A percentile compares a stretch with the other conserved stretches of the same genome.
Evolutionary conservation across 805 yeast species (phyloP).

Genomic region (Hemisphaericaspora nanyangensis): DNA sequence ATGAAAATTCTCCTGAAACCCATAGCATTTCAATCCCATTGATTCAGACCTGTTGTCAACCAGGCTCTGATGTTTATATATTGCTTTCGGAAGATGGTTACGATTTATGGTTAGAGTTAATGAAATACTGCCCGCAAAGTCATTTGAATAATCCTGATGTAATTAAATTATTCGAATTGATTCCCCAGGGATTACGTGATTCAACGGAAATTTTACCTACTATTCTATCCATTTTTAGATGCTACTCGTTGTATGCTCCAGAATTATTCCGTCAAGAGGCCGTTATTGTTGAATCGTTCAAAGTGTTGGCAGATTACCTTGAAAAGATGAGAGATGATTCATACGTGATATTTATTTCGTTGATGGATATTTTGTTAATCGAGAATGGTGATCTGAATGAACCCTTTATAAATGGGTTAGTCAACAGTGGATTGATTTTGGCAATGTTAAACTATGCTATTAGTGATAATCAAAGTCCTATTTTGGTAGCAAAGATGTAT

Average conservation of each 20-base stretch:
- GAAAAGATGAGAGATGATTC: constrained; percentile 69
- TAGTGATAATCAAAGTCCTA: constrained; percentile 42
- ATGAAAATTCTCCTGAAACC: constrained; percentile 45
- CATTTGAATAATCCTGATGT: constrained; percentile 34
- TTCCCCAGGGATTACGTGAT: constrained; percentile 56
- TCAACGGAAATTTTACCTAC: constrained; percentile 74
- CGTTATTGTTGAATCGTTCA: constrained; percentile 40
- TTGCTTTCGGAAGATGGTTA: constrained; percentile 80
- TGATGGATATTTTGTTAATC: constrained; percentile 49
- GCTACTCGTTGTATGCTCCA: constrained; percentile 54
- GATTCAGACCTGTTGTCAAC: constrained; percentile 60
- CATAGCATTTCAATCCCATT: constrained; percentile 63
- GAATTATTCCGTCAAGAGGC: constrained; percentile 33
- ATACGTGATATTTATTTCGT: constrained; percentile 49
- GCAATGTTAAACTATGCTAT: constrained; percentile 38
- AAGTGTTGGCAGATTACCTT: constrained; percentile 50
- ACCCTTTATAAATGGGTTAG: constrained; percentile 24
- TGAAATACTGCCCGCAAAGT: constrained; percentile 54
- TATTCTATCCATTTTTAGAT: constrained; percentile 56
- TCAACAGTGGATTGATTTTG: constrained; percentile 44
- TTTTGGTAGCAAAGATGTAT: constrained; percentile 33
- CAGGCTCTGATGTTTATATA: constrained; percentile 35
- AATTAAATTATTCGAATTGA: constrained; percentile 43
- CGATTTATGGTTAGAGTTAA: constrained; percentile 72
- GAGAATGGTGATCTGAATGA: constrained; percentile 18